Evolutionary conservation across 2,329 filamentous ascomycete genomes (phyloP).

Genomic region (Huntiella abstrusa): DNA sequence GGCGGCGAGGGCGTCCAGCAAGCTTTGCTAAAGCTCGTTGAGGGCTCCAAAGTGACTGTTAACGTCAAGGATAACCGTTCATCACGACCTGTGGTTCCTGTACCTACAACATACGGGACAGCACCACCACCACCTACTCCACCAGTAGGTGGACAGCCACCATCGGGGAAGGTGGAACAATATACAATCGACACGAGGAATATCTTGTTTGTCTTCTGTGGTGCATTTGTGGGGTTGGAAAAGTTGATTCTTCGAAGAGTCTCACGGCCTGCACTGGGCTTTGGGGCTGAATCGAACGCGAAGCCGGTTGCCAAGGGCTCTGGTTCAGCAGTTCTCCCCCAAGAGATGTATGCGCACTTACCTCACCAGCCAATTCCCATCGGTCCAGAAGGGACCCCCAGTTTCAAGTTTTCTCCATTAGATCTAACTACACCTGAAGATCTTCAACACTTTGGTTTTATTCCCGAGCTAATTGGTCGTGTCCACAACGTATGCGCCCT

Average conservation of each 20-base stretch:
- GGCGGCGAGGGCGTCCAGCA: slow-evolving; percentile 94
- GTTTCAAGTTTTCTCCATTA: slow-evolving; percentile 31
- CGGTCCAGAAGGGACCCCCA: slow-evolving; percentile 15
- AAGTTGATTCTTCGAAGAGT: slow-evolving; percentile 77
- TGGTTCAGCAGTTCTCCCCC: slow-evolving; percentile 42
- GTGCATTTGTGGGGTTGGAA: slow-evolving; percentile 83
- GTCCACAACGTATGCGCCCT: slow-evolving; percentile 81
- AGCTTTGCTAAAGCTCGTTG: slow-evolving; percentile 84
- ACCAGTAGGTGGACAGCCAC: slow-evolving; percentile 25
- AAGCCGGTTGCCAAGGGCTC: slow-evolving; percentile 21
- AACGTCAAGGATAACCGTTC: slow-evolving; percentile 65
- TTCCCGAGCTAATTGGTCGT: slow-evolving; percentile 88
- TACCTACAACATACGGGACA: slow-evolving; percentile 33
- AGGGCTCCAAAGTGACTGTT: slow-evolving; percentile 83
- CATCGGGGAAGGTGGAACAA: slow-evolving; percentile 36
- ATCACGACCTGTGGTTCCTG: slow-evolving; percentile 31
- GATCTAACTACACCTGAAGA: slow-evolving; percentile 60
- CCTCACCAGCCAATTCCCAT: slow-evolving; percentile 30
- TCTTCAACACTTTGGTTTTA: slow-evolving; percentile 73
- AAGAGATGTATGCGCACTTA: slow-evolving; percentile 37
- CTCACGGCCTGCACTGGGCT: slow-evolving; percentile 70
- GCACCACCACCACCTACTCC: slow-evolving; percentile 22
- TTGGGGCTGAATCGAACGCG: slow-evolving; percentile 64
- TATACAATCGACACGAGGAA: slow-evolving; percentile 80
- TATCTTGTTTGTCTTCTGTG: slow-evolving; percentile 92